Conservation (phyloP, 768 basidiomycete genomes). For the Clitopilus hobsonii region DNA sequence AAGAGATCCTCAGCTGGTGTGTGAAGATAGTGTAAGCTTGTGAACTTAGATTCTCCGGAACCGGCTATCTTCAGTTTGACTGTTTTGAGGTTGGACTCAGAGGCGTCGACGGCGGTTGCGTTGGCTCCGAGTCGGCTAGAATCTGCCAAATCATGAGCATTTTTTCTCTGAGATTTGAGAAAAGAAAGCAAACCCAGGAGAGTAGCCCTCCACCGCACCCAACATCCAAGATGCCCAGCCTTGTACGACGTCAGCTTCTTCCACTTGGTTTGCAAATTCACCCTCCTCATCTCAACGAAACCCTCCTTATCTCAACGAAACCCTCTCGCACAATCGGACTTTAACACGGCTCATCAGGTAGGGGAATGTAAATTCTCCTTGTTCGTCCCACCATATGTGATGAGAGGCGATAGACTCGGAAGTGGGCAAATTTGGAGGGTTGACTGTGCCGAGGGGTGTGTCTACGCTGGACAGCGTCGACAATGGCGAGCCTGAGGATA, state of each 20-base stretch:
- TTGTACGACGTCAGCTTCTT: conserved; percentile 40
- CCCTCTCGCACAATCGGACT: conserved; percentile 76
- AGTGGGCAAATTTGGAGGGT: conserved; percentile 82
- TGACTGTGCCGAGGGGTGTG: conserved; percentile 42
- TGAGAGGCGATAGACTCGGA: conserved; percentile 82
- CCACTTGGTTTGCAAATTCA: conserved; percentile 24
- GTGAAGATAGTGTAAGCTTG: conserved; percentile 53
- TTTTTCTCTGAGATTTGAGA: neutral
- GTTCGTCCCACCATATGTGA: conserved; percentile 44
- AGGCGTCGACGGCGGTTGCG: conserved; percentile 92
- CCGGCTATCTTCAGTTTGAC: conserved; percentile 86
- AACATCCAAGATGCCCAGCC: conserved; percentile 82
- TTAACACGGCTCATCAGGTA: conserved; percentile 95
- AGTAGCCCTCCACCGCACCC: conserved; percentile 96
- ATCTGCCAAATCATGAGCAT: conserved; percentile 45
- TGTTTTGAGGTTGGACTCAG: conserved; percentile 79
- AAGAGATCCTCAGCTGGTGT: conserved; percentile 73
- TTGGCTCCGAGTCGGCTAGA: conserved; percentile 81
- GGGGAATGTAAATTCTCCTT: conserved; percentile 80
- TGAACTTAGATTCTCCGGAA: conserved; percentile 63
- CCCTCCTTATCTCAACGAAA: conserved; percentile 52
- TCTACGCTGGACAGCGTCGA: too few relatives aligned
- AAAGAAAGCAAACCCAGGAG: conserved; percentile 61
- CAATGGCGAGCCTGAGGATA: neutral
- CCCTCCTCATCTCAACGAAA: conserved; percentile 56